These are phyloP conservation scores for Cercospora sesami DNA, from an alignment of 2,329 filamentous ascomycete species.

Conservation along the genomic window DNA sequence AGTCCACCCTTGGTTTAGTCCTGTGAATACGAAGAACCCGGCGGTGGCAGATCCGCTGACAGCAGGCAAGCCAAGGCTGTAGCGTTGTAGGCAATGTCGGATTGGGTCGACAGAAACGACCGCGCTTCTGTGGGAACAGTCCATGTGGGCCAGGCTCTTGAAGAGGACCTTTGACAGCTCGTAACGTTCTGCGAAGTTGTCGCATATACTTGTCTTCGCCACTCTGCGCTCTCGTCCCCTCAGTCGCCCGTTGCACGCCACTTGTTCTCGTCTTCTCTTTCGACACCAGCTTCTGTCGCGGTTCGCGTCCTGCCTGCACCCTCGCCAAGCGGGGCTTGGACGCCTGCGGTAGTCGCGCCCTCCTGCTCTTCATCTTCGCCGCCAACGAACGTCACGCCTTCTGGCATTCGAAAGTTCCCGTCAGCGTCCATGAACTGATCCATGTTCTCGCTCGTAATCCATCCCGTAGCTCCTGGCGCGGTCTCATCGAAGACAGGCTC, in stretches of 20 bases:
- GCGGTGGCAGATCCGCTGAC: slow-evolving; percentile 22
- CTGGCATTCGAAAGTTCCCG: slow-evolving; percentile 75
- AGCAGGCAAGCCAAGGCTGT: slow-evolving; percentile 25
- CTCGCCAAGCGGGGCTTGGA: slow-evolving; percentile 35
- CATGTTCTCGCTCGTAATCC: slow-evolving; percentile 92
- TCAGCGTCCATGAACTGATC: slow-evolving; percentile 78
- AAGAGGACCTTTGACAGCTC: not conserved
- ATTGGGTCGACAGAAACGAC: not conserved
- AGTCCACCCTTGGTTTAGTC: slow-evolving; percentile 25
- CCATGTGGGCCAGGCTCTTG: not conserved
- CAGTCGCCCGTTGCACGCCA: slow-evolving; percentile 53
- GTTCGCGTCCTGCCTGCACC: slow-evolving; percentile 38
- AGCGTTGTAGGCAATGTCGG: not conserved
- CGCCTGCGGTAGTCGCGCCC: slow-evolving; percentile 20
- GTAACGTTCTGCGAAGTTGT: not conserved
- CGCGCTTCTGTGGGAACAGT: not conserved
- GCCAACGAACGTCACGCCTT: slow-evolving; percentile 63
- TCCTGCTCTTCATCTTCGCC: slow-evolving; percentile 48
- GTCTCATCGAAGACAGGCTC: slow-evolving; percentile 49
- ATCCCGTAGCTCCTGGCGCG: slow-evolving; percentile 72
- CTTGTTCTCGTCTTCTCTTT: slow-evolving; percentile 47
- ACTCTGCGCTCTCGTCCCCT: not conserved
- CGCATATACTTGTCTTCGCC: not conserved
- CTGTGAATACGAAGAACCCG: slow-evolving; percentile 24
- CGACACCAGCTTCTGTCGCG: slow-evolving; percentile 47